Conservation (phyloP, 2,329 filamentous ascomycete genomes). For the Pseudogymnoascus sp. region DNA sequence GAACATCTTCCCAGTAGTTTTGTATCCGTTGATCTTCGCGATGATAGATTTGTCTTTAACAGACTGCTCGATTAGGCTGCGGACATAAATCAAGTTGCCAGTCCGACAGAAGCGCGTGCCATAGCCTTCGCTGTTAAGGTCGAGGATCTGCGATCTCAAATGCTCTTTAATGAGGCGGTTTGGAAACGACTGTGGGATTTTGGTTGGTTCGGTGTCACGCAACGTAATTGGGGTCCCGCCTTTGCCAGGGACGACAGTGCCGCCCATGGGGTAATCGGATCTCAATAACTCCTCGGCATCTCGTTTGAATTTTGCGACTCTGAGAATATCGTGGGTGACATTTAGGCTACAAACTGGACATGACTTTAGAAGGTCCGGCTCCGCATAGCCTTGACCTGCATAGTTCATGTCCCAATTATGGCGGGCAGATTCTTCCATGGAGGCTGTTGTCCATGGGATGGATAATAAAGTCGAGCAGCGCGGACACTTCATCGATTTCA, state of each 20-base stretch:
- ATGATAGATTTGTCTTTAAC: conserved; percentile 35
- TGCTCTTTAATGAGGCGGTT: conserved; percentile 48
- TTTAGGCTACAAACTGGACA: conserved; percentile 46
- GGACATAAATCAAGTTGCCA: conserved; percentile 35
- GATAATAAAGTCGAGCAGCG: conserved; percentile 37
- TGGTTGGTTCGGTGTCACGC: conserved; percentile 17
- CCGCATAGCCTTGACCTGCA: conserved; percentile 52
- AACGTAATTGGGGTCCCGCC: conserved; percentile 42
- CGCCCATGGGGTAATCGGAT: conserved; percentile 52
- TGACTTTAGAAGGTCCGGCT: conserved; percentile 42
- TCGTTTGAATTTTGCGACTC: conserved; percentile 52
- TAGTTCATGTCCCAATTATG: conserved; percentile 30
- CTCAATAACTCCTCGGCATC: conserved; percentile 46
- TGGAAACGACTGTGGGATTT: conserved; percentile 42
- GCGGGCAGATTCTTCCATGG: conserved; percentile 25
- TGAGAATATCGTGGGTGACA: conserved; percentile 52
- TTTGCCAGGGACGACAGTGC: conserved; percentile 53
- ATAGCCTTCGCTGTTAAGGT: conserved; percentile 22
- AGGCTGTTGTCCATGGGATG: conserved; percentile 55
- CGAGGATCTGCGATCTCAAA: conserved; percentile 37
- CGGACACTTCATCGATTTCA: conserved; percentile 49
- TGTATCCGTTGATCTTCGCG: conserved; percentile 34
- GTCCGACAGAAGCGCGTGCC: neutral
- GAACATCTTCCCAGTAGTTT: conserved; percentile 13
- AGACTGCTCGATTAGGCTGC: conserved; percentile 41